Evolutionary conservation across 345 rosid species (phyloP).

Genomic region (Excoecaria cochinchinensis): DNA sequence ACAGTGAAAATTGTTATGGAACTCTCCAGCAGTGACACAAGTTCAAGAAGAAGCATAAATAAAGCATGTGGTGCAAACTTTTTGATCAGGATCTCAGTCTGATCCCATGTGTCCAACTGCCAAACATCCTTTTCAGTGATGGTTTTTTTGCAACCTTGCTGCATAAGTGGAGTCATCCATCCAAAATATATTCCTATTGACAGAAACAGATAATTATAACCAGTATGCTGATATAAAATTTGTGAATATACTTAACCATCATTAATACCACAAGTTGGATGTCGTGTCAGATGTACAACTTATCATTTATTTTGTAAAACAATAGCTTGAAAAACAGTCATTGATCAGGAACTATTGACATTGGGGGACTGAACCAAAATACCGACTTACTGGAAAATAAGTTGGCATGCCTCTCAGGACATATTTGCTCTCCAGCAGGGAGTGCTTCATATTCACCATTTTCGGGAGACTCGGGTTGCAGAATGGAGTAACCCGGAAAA

Average conservation of each 20-base stretch:
- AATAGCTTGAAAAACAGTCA: background rate
- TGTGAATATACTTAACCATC: background rate
- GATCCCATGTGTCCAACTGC: conserved; percentile 95
- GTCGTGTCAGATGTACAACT: background rate
- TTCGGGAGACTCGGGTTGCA: conserved; percentile 20
- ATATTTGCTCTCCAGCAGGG: conserved; percentile 28
- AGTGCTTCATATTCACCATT: conserved; percentile 31
- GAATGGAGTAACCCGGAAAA: conserved; percentile 25
- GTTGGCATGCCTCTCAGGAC: conserved; percentile 34
- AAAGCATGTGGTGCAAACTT: conserved; percentile 18
- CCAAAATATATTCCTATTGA: conserved; percentile 40
- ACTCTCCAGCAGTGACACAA: background rate
- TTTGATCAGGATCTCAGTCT: conserved; percentile 62
- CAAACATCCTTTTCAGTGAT: conserved; percentile 93
- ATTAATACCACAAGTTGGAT: background rate
- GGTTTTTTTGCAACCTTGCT: conserved; percentile 74
- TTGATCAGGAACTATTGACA: background rate
- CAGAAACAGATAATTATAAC: background rate
- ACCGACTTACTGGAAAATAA: conserved; percentile 28
- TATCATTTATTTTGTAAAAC: background rate
- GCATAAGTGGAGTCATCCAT: conserved; percentile 92
- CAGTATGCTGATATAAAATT: background rate
- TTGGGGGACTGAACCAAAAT: background rate
- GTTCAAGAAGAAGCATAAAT: background rate
- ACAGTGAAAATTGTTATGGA: conserved; percentile 4